These are phyloP conservation scores for Kodamaea fukazawae DNA, from an alignment of 805 yeast species.

Conservation along the genomic window DNA sequence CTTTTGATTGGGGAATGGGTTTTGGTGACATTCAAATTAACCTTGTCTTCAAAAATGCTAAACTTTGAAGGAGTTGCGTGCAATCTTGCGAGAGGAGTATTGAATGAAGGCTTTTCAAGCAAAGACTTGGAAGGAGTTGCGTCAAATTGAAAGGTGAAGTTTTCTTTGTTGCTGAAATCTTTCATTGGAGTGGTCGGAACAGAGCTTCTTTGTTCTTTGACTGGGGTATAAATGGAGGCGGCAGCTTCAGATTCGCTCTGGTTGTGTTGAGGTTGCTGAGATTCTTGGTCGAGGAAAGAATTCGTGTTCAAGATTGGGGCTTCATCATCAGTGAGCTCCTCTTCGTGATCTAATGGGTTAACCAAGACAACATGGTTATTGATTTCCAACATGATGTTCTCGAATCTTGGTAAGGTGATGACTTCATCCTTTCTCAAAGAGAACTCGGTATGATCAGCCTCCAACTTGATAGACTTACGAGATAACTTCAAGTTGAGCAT, in stretches of 20 bases:
- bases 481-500: conserved; percentile 13
- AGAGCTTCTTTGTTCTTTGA: neutral
- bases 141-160: neutral
- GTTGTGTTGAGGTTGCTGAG: no score
- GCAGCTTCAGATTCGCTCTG: neutral
- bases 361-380: conserved; percentile 60
- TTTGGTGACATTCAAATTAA: conserved; percentile 10
- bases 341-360: conserved; percentile 46
- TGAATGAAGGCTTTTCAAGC: conserved; percentile 2
- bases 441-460: conserved; percentile 48
- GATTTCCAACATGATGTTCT: conserved; percentile 65
- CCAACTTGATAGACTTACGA: conserved; percentile 40
- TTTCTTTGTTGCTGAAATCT: neutral
- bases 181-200: neutral
- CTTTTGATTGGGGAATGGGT: conserved; percentile 17
- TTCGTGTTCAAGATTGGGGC: conserved; percentile 15
- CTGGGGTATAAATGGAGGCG: neutral
- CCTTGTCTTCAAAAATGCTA: conserved; percentile 14
- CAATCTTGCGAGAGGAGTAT: neutral
- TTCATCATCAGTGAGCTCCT: conserved; percentile 47
- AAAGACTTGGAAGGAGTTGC: conserved; percentile 6
- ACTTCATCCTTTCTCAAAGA: conserved; percentile 61
- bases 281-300: no score
- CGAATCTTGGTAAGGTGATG: conserved; percentile 59
- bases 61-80: conserved; percentile 7